These are phyloP conservation scores for Ramalina intermedia DNA, from an alignment of 495 filamentous ascomycete species.

Conservation along the genomic window DNA sequence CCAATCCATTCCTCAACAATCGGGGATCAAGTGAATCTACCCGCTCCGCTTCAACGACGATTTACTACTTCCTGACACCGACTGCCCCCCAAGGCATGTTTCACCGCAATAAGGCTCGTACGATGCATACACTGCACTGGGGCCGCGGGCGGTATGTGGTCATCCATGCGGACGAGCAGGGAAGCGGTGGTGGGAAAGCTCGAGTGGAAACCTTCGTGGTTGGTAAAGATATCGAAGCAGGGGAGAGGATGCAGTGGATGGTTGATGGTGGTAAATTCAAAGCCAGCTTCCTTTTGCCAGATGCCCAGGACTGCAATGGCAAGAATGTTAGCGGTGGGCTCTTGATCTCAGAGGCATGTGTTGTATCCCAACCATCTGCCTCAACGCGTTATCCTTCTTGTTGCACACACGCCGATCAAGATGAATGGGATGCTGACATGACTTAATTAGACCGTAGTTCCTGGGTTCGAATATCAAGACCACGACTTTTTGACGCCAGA, in stretches of 20 bases:
- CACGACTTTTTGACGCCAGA: slow-evolving; percentile 42
- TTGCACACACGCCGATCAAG: neutral
- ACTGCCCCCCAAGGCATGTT: slow-evolving; percentile 38
- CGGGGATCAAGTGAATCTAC: slow-evolving; percentile 19
- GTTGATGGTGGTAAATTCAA: slow-evolving; percentile 54
- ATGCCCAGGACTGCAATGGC: slow-evolving; percentile 18
- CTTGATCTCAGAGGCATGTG: slow-evolving; percentile 45
- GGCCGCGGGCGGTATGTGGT: slow-evolving; percentile 48
- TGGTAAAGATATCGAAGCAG: slow-evolving; percentile 36
- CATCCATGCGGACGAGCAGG: slow-evolving; percentile 35
- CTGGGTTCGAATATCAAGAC: slow-evolving; percentile 50
- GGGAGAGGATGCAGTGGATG: slow-evolving; percentile 52
- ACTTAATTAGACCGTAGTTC: slow-evolving; percentile 37
- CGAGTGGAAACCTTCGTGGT: slow-evolving; percentile 48
- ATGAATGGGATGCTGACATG: neutral
- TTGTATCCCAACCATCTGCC: neutral
- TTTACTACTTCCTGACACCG: slow-evolving; percentile 50
- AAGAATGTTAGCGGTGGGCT: slow-evolving; percentile 27
- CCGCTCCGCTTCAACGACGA: slow-evolving; percentile 36
- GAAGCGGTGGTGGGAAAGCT: slow-evolving; percentile 20
- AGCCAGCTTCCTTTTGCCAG: slow-evolving; percentile 40
- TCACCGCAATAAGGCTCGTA: slow-evolving; percentile 44
- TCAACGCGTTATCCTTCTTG: neutral
- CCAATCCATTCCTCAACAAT: slow-evolving; percentile 32
- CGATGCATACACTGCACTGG: slow-evolving; percentile 45